Base-by-base conservation (phyloP, 2,329 filamentous ascomycete species). In the Teratosphaeria pseudoeucalypti region DNA sequence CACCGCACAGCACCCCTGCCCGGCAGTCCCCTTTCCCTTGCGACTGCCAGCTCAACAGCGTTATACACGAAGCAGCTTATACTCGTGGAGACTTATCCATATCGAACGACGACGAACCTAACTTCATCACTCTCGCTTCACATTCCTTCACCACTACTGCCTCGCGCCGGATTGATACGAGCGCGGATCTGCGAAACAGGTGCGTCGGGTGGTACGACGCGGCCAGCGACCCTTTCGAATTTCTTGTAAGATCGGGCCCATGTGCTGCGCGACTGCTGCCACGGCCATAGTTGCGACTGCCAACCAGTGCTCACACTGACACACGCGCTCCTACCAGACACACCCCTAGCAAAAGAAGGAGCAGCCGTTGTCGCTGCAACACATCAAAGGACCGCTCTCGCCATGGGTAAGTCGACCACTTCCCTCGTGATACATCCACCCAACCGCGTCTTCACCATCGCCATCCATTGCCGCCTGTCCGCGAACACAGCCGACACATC, bases 371-470 rank as follows among this genome's bases (percentile, higher is more conserved):
- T 54, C 47, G 43, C 57, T 37, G 63, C 61, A 54, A 63, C 64
- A 63, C 62, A 64, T 62, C 59, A 59, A 56, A 59, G 61, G 62
- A 65, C 62, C 62, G 62, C 66, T 63, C 67, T 68, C 67, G 62
- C 67, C 64, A 71, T 71, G 69, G 68, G 69, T 71, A 71, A 71
- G 69, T 63, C 62, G 58, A 58, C 62, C 65, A 23, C 49, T 32
- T 37, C 52, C 37, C 39, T 57, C 64, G 56, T 63, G 58, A 58
- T 61, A 58, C 63, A 43, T 53, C 57, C 60, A 55, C 54, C 54
- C 55, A 2, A 61, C 58, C 58, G 43, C 58, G 11, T 60, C 65
- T 61, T 58, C 65, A 63, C 60, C 63, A 59, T 54, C 52, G 58
- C 52, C 52, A 47, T 58, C 49, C 39, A 39, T 55, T 56, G 56